phyloP scores from a whole-genome alignment of 2,329 filamentous ascomycete species.

The Lasiodiplodia theobromae region DNA sequence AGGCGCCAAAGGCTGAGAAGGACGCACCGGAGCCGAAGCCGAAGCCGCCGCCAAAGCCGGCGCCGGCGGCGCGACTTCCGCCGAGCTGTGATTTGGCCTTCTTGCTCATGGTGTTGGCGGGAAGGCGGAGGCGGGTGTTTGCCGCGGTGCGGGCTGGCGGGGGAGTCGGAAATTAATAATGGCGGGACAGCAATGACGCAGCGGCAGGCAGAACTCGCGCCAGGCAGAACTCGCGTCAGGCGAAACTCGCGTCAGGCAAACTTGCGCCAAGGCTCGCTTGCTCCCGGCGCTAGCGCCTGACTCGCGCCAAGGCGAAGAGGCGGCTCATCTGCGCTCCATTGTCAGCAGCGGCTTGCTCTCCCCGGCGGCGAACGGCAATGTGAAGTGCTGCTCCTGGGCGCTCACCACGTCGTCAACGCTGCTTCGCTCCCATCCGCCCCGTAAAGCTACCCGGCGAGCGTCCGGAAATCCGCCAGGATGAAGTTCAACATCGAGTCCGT shows the following conservation, averaged over 20 bases:
- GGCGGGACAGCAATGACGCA: constrained; percentile 9
- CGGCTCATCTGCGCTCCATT: constrained; percentile 28
- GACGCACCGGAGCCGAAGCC: constrained; percentile 50
- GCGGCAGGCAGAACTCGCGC: background rate
- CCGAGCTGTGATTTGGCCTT: constrained; percentile 70
- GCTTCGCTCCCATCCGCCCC: background rate
- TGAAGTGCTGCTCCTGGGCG: constrained; percentile 27
- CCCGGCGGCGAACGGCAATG: constrained; percentile 20
- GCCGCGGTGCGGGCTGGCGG: background rate
- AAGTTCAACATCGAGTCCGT: constrained; percentile 78
- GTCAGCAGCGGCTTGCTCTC: constrained; percentile 10
- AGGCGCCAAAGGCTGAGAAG: constrained; percentile 52
- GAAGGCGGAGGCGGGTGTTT: constrained; percentile 2
- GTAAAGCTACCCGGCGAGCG: background rate
- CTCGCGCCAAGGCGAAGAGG: constrained; percentile 18
- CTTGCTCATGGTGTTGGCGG: constrained; percentile 61
- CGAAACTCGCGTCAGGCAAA: background rate
- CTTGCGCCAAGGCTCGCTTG: constrained; percentile 17
- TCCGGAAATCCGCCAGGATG: constrained; percentile 60
- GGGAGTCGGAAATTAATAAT: constrained; percentile 2
- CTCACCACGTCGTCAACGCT: constrained; percentile 19
- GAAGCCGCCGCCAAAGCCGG: constrained; percentile 43
- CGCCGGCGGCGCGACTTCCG: constrained; percentile 64
- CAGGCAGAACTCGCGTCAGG: background rate
- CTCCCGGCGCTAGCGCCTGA: constrained; percentile 22